Conservation (phyloP, 352 stramenopile genomes). For the Phytopythium ostracodes region DNA sequence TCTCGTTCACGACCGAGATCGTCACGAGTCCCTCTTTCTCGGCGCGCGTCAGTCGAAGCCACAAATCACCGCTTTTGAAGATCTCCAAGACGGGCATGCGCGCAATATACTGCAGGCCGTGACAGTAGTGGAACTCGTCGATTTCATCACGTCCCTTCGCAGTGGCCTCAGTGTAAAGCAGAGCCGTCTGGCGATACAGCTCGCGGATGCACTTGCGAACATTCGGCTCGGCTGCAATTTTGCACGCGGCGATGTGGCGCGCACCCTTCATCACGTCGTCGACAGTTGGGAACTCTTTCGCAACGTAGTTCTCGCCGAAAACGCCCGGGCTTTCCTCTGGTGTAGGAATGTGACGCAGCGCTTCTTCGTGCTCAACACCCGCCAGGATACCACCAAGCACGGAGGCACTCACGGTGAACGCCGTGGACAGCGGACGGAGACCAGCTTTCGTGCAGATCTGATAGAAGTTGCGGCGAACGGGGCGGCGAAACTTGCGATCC, state of each 20-base stretch:
- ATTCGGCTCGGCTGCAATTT: slow-evolving; percentile 82
- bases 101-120: slow-evolving; percentile 84
- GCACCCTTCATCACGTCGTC: slow-evolving; percentile 87
- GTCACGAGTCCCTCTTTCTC: slow-evolving; percentile 85
- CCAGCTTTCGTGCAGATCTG: slow-evolving; percentile 86
- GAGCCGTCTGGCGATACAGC: slow-evolving; percentile 74
- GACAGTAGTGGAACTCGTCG: slow-evolving; percentile 86
- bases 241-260: slow-evolving; percentile 83
- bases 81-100: slow-evolving; percentile 83
- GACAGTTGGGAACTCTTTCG: slow-evolving; percentile 79
- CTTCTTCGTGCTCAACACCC: slow-evolving; percentile 64
- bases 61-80: slow-evolving; percentile 70
- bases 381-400: slow-evolving; percentile 77
- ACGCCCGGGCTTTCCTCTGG: slow-evolving; percentile 68
- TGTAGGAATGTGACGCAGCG: slow-evolving; percentile 62
- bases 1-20: slow-evolving; percentile 76
- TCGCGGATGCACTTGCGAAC: slow-evolving; percentile 82
- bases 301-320: slow-evolving; percentile 72
- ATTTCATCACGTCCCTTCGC: slow-evolving; percentile 83
- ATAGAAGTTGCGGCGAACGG: slow-evolving; percentile 83
- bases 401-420: slow-evolving; percentile 86
- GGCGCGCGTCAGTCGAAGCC: slow-evolving; percentile 66
- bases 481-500: slow-evolving; percentile 69
- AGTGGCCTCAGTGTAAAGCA: slow-evolving; percentile 74
- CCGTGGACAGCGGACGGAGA: slow-evolving; percentile 56